phyloP scores from a whole-genome alignment of 2,329 filamentous ascomycete genomes.

The Helotiales sp. region DNA sequence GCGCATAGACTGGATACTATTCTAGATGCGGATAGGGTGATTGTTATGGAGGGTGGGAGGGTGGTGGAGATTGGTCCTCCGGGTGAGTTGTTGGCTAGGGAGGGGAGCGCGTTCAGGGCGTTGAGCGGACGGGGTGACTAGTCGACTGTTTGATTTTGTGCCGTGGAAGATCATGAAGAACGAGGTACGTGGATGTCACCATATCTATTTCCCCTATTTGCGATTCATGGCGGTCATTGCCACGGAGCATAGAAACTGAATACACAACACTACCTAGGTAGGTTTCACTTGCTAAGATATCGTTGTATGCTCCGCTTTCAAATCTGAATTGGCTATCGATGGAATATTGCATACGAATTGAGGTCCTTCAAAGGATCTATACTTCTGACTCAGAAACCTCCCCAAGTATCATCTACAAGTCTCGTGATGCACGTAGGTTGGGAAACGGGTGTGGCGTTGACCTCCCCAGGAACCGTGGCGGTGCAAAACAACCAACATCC shows the following conservation, averaged over 20 bases:
- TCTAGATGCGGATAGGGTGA: constrained; percentile 44
- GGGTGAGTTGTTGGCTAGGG: constrained; percentile 57
- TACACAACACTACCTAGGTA: not conserved
- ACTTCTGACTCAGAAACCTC: too few species aligned
- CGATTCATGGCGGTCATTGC: too few species aligned
- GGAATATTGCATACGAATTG: not conserved
- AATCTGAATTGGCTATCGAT: too few species aligned
- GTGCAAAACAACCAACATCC: not conserved
- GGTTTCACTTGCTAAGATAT: not conserved
- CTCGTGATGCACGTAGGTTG: not conserved
- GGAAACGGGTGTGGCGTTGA: not conserved
- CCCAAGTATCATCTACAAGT: not conserved
- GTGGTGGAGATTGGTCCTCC: constrained; percentile 85
- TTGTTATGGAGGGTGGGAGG: constrained; percentile 45
- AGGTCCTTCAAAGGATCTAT: not conserved
- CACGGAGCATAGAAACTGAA: not conserved
- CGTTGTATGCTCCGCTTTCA: not conserved
- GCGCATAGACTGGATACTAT: constrained; percentile 39
- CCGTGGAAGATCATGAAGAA: not conserved
- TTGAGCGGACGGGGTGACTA: constrained; percentile 7
- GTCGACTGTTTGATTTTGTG: not conserved
- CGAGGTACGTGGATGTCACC: not conserved
- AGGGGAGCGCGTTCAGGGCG: constrained; percentile 11
- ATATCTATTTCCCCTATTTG: not conserved
- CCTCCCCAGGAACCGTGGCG: not conserved